Percentiles rank a stretch among this genome's conserved stretches.
phyloP scores from a whole-genome alignment of 306 rosid genomes.

The Vicia faba region DNA sequence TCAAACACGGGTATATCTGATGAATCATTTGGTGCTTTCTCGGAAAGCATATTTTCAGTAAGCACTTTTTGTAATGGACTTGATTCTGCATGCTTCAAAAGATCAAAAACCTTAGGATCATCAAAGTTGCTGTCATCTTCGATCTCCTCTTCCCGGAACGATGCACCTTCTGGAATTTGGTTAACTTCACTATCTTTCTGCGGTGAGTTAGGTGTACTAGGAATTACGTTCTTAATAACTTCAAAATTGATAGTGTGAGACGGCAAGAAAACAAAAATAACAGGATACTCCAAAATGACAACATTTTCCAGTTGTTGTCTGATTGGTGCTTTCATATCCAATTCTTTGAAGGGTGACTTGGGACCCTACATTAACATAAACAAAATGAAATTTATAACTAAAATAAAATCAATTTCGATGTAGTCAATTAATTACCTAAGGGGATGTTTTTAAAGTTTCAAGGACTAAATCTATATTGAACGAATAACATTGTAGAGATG shows the following conservation, averaged over 20 bases:
- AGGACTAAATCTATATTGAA: too few species aligned
- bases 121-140: conserved; percentile 49
- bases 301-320: conserved; percentile 61
- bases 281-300: conserved; percentile 81
- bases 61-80: conserved; percentile 39
- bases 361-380: conserved; percentile 56
- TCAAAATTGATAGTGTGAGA: conserved; percentile 64
- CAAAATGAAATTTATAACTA: conserved; percentile 23
- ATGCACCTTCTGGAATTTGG: conserved; percentile 47
- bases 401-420: conserved; percentile 6
- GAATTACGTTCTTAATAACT: conserved; percentile 52
- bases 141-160: conserved; percentile 79
- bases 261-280: conserved; percentile 68
- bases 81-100: conserved; percentile 49
- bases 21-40: conserved; percentile 34
- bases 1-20: conserved; percentile 42
- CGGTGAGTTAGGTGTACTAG: conserved; percentile 40
- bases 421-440: not conserved
- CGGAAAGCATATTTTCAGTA: conserved; percentile 15
- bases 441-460: not conserved
- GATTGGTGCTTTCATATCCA: conserved; percentile 68
- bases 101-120: conserved; percentile 57
- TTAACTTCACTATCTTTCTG: conserved; percentile 39
- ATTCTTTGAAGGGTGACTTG: conserved; percentile 64
- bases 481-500: too few species aligned